Percentiles rank a stretch among this genome's conserved stretches.
These are phyloP conservation scores for Coemansia sp. DNA, from an alignment of 192 early-diverging fungal genomes.

Conservation along the genomic window DNA sequence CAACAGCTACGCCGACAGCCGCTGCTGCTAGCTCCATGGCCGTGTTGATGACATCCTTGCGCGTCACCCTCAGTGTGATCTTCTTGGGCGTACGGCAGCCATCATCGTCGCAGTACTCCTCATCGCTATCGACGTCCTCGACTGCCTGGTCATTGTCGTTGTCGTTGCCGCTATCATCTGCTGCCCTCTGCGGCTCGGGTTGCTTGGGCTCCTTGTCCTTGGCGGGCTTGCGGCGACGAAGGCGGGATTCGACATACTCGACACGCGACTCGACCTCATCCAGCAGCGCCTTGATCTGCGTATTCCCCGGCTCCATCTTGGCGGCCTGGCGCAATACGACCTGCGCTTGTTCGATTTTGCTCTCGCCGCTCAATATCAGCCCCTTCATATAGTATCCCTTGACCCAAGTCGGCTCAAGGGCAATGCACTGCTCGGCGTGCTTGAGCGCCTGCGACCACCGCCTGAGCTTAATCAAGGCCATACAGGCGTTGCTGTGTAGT, in stretches of 20 bases:
- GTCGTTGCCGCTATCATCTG: conserved; percentile 29
- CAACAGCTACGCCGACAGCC: conserved; percentile 32
- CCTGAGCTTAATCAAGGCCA: conserved; percentile 50
- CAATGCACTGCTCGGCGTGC: conserved; percentile 56
- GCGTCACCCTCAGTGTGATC: conserved; percentile 43
- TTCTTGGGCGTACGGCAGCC: conserved; percentile 39
- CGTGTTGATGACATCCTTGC: conserved; percentile 32
- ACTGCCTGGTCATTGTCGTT: conserved; percentile 10
- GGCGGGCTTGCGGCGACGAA: conserved; percentile 38
- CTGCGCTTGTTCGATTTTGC: conserved; percentile 46
- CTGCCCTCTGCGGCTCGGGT: not conserved
- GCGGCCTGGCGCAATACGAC: conserved; percentile 34
- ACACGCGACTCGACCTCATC: conserved; percentile 46
- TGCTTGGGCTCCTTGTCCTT: not conserved
- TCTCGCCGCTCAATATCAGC: conserved; percentile 43
- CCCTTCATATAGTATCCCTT: conserved; percentile 57
- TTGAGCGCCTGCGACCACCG: conserved; percentile 50
- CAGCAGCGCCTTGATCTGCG: conserved; percentile 35
- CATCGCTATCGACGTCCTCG: conserved; percentile 53
- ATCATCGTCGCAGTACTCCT: conserved; percentile 48
- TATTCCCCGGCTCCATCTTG: conserved; percentile 38
- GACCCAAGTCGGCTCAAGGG: conserved; percentile 50
- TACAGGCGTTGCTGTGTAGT: conserved; percentile 51
- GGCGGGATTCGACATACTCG: conserved; percentile 47
- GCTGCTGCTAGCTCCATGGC: conserved; percentile 40